Conservation (phyloP, 1,139 yeast species). For the Yamadazyma oceani region DNA sequence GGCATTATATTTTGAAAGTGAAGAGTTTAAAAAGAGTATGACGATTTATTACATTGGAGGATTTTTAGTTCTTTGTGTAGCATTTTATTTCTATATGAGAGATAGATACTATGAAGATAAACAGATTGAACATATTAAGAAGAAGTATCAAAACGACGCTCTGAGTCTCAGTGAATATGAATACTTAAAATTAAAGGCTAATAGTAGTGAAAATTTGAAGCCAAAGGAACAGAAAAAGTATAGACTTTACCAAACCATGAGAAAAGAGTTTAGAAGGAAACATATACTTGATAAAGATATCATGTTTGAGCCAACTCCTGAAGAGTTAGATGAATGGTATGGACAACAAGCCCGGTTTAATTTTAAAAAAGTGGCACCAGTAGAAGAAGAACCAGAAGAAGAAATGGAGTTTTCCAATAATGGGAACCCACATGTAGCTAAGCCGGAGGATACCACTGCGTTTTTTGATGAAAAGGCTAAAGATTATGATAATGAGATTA, state of each 20-base stretch:
- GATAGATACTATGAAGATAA: constrained; percentile 66
- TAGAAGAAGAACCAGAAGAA: constrained; percentile 7
- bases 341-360: constrained; percentile 36
- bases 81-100: constrained; percentile 66
- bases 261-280: constrained; percentile 51
- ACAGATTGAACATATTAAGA: constrained; percentile 50
- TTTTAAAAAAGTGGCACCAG: constrained; percentile 27
- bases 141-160: constrained; percentile 41
- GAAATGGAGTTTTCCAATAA: constrained; percentile 21
- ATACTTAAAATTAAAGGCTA: constrained; percentile 55
- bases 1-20: constrained; percentile 38
- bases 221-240: constrained; percentile 57
- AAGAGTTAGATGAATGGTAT: constrained; percentile 47
- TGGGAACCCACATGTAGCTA: constrained; percentile 48
- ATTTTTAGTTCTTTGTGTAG: constrained; percentile 54
- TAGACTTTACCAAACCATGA: constrained; percentile 51
- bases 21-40: constrained; percentile 40
- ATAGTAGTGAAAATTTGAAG: constrained; percentile 49
- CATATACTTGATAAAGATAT: constrained; percentile 44
- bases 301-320: constrained; percentile 54
- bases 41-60: constrained; percentile 55
- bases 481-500: constrained; percentile 79
- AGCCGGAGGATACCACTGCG: constrained; percentile 78
- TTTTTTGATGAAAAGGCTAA: constrained; percentile 79
- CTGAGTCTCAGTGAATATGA: constrained; percentile 59